These are phyloP conservation scores for Debaryomycetaceae sp. DNA, from an alignment of 1,139 yeast genomes.

Conservation along the genomic window DNA sequence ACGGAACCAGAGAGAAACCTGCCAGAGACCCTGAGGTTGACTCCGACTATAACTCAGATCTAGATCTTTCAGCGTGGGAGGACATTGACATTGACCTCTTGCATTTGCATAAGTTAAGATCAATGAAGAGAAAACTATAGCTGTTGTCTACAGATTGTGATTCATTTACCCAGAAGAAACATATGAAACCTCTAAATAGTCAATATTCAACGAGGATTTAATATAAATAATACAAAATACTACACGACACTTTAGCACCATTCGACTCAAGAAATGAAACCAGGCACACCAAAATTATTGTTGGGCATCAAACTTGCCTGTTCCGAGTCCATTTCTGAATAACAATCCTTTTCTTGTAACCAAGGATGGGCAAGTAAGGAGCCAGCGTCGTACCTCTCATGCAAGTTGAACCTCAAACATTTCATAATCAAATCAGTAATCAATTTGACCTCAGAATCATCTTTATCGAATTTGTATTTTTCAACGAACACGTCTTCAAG, in stretches of 20 bases:
- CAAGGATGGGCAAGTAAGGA: slow-evolving; percentile 42
- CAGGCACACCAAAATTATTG: slow-evolving; percentile 22
- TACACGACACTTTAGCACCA: too few relatives aligned
- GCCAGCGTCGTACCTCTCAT: slow-evolving; percentile 36
- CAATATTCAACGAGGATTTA: too few relatives aligned
- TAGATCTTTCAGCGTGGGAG: slow-evolving; percentile 18
- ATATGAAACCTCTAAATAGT: too few relatives aligned
- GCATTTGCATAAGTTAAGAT: slow-evolving; percentile 4
- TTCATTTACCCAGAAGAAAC: too few relatives aligned
- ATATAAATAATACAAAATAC: too few relatives aligned
- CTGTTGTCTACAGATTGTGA: too few relatives aligned
- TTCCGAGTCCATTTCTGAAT: slow-evolving; percentile 2
- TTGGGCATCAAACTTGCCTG: slow-evolving; percentile 11
- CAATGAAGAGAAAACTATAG: not conserved
- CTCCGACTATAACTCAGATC: slow-evolving; percentile 24
- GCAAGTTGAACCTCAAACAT: slow-evolving; percentile 34
- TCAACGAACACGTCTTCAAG: slow-evolving; percentile 63
- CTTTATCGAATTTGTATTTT: slow-evolving; percentile 39
- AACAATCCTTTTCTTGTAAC: slow-evolving; percentile 26
- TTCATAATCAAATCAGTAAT: slow-evolving; percentile 38
- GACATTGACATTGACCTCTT: slow-evolving; percentile 3
- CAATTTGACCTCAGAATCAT: slow-evolving; percentile 27
- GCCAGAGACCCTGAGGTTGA: slow-evolving; percentile 23
- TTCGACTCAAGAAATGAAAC: slow-evolving; percentile 14
- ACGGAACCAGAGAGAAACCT: not conserved